A percentile compares a stretch with the other conserved stretches of the same genome.
phyloP scores from a whole-genome alignment of 352 stramenopile genomes.

The Globisporangium nagaii region DNA sequence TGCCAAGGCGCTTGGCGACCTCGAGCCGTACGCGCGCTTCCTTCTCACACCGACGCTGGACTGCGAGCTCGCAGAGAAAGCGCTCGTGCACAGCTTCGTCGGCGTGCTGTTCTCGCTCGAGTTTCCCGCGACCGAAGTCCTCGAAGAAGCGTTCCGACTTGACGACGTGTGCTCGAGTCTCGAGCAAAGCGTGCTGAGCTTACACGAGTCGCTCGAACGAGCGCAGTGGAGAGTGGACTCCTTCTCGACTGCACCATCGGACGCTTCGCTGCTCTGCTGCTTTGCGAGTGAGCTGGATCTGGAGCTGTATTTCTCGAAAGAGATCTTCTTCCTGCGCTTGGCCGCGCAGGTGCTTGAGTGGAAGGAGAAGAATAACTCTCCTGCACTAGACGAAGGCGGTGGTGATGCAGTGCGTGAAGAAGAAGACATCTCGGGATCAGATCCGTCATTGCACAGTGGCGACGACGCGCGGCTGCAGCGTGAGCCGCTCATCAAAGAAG shows the following conservation, averaged over 20 bases:
- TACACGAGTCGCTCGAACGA: slow-evolving; percentile 22
- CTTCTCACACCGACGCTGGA: slow-evolving; percentile 46
- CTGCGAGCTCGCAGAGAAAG: slow-evolving; percentile 33
- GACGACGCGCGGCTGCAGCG: not conserved
- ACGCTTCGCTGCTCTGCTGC: slow-evolving; percentile 29
- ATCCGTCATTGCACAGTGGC: not conserved
- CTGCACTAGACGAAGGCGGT: slow-evolving; percentile 1
- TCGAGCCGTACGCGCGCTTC: slow-evolving; percentile 40
- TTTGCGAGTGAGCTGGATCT: slow-evolving; percentile 31
- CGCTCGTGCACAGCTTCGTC: slow-evolving; percentile 49
- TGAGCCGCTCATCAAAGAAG: slow-evolving; percentile 13
- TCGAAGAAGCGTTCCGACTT: slow-evolving; percentile 27
- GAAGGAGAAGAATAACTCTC: not conserved
- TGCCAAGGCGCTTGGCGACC: slow-evolving; percentile 25
- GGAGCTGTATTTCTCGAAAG: slow-evolving; percentile 43
- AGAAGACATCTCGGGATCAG: not conserved
- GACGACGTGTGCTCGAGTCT: slow-evolving; percentile 29
- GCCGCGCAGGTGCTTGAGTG: slow-evolving; percentile 9
- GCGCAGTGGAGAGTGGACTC: slow-evolving; percentile 17
- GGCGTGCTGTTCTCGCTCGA: slow-evolving; percentile 52
- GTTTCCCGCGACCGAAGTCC: slow-evolving; percentile 26
- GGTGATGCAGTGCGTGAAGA: not conserved
- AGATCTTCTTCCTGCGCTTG: slow-evolving; percentile 35
- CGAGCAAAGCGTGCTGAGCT: slow-evolving; percentile 28
- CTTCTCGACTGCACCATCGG: not conserved